Base-by-base conservation (phyloP, 768 basidiomycete genomes). In the Trametes coccinea region DNA sequence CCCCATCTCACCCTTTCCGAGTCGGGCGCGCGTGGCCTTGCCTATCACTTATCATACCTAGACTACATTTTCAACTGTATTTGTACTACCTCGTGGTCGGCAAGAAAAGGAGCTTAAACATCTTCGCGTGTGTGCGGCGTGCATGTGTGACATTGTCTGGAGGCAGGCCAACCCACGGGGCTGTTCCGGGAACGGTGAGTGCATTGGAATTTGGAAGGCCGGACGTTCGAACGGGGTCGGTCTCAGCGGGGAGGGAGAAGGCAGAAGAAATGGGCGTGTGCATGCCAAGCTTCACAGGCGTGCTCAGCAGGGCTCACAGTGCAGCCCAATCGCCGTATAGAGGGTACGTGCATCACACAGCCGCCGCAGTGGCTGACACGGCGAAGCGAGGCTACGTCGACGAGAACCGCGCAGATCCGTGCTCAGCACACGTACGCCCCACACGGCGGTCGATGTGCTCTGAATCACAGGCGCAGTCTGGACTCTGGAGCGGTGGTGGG, bases 51-150 rank as follows among this genome's bases (percentile, higher is more conserved):
- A 60, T 58, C 59, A 57, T 64, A 60, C 59, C 47, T 64, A 64
- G 60, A 64, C 59, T 61, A 59, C 60, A 60, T 61, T 52, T 58
- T 37, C 63, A 57, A 39, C 47, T 61, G 63, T 64, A 64, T 64
- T 61, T 64, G 63, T 61, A 60, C 59, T 37, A 44, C 59, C 27
- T 44, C 46, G 61, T 53, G 56, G 57, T 39, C 40, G 57, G 51
- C 47, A 31, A 29, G 46, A 61, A 63, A 58, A 59, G 59, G 62
- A 51, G 52, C 53, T 56, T 41, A 60, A 59, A 60, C 53, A 51
- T 40, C 43, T n/a, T 47, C 37, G 34, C 34, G 34, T 37, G 34
- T 37, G 34, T 37, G 34, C 34, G 34, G 11, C 34, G 34, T 37
- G 34, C 34, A 11, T 11, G 34, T 40, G 37, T 46, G 34, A 46